A percentile compares a stretch with the other conserved stretches of the same genome.
phyloP scores from a whole-genome alignment of 805 yeast species.

The Vanderwaltozyma tropicalis region DNA sequence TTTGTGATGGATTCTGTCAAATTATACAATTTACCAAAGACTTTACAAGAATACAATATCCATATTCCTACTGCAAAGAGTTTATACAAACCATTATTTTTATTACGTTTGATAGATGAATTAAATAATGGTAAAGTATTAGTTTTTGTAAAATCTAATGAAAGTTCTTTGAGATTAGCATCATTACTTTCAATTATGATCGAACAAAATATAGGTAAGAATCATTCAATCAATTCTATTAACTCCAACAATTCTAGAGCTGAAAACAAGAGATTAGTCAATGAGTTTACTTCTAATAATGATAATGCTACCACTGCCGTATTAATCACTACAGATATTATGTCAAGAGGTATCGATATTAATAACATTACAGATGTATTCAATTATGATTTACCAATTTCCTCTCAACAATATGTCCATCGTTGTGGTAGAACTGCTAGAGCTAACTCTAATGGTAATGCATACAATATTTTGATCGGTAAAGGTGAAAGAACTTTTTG shows the following conservation, averaged over 20 bases:
- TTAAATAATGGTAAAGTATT: conserved; percentile 10
- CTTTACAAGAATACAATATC: conserved; percentile 36
- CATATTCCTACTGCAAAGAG: conserved; percentile 32
- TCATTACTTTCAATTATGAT: conserved; percentile 32
- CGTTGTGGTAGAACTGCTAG: conserved; percentile 96
- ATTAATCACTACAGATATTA: conserved; percentile 75
- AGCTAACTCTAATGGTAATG: conserved; percentile 71
- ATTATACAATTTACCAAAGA: conserved; percentile 50
- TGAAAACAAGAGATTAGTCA: conserved; percentile 46
- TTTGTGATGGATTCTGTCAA: conserved; percentile 56
- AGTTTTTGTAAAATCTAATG: conserved; percentile 42
- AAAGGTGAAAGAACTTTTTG: conserved; percentile 63
- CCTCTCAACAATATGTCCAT: conserved; percentile 88
- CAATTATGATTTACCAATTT: conserved; percentile 83
- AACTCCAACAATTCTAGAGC: conserved; percentile 47
- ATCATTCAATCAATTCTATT: conserved; percentile 34
- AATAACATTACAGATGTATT: conserved; percentile 59
- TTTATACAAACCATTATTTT: conserved; percentile 60
- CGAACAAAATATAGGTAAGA: conserved; percentile 4
- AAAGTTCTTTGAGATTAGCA: conserved; percentile 72
- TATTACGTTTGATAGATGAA: conserved; percentile 42
- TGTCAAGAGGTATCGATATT: conserved; percentile 93
- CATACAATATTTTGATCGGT: conserved; percentile 64
- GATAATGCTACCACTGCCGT: conserved; percentile 37
- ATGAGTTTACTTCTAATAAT: conserved; percentile 38